These are phyloP conservation scores for Piper longum DNA, from an alignment of 164 flowering plant genomes.

Conservation along the genomic window DNA sequence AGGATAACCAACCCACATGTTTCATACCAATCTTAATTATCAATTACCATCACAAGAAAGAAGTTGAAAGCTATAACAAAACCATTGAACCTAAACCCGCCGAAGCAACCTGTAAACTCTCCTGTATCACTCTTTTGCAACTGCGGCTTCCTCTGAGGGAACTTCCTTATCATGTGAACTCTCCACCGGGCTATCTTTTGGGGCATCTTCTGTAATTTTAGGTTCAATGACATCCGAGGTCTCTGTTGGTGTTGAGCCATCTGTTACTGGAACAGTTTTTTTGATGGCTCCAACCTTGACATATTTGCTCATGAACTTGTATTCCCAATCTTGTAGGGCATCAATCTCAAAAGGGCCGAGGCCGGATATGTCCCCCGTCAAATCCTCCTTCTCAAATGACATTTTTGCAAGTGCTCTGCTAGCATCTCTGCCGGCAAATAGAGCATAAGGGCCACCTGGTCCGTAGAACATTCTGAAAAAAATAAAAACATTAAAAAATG, in stretches of 20 bases:
- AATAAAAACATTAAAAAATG: background rate
- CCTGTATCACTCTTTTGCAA: background rate
- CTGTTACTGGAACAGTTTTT: conserved; percentile 23
- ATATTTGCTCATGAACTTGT: conserved; percentile 94
- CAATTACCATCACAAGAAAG: background rate
- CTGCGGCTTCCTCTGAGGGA: background rate
- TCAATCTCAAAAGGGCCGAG: conserved; percentile 91
- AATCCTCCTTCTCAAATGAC: conserved; percentile 89
- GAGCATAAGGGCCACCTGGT: conserved; percentile 96
- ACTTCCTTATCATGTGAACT: conserved; percentile 9
- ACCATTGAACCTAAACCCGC: background rate
- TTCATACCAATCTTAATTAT: background rate
- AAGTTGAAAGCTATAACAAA: background rate
- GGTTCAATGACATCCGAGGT: conserved; percentile 16
- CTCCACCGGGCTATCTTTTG: conserved; percentile 10
- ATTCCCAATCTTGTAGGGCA: conserved; percentile 95
- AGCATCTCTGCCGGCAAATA: conserved; percentile 94
- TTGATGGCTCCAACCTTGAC: conserved; percentile 75
- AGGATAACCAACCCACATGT: too few species aligned
- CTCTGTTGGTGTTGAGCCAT: conserved; percentile 17
- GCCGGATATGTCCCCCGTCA: conserved; percentile 81
- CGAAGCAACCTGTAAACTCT: background rate
- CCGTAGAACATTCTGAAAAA: conserved; percentile 86
- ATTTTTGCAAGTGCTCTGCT: conserved; percentile 96
- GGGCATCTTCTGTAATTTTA: conserved; percentile 17